Evolutionary conservation across 352 stramenopile species (phyloP), one percentile per base, ranked within the genome.

Genomic region (Globisporangium sylvaticum): DNA sequence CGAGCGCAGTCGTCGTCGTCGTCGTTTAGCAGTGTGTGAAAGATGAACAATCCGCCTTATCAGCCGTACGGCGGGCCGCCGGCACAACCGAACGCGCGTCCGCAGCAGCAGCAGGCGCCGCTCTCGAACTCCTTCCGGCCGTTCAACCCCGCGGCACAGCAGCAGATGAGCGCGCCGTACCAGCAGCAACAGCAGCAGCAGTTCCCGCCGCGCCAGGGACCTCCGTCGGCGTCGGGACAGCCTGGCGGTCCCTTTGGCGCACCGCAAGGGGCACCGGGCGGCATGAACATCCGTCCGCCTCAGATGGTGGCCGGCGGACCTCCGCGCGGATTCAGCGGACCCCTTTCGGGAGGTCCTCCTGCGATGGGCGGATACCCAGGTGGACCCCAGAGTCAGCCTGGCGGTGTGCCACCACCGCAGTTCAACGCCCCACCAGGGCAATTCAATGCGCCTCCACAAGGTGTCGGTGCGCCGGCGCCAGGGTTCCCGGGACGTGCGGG

Each of bases 21-120:
- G 63, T 58, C 59, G 46, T 56, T 55, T 42, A 32, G 37, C 25
- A 25, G 27, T 53, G 46, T 31, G 50, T 10, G 20, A 31, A 68
- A 53, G 27, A 73, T 73, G 68, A 68, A 71, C 65, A 67, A 66
- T 39, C 60, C 78, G 72, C 79, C 79, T 58, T 87, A 82, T 65
- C 78, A 87, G 61, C 74, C 78, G 66, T 90, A 84, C 71, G 84
- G 82, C 60, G 79, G 69, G 53, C 69, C 65, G 53, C 74, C 69
- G 27, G 58, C 65, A 27, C 78, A 75, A 6, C 72, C 69, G 29
- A 79, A 71, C 37, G 46, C 58, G 24, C 63, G 25, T 18, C 72
- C 85, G 3, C 79, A 68, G 25, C 60, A 75, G 60, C 62, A 42
- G 42, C 68, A 74, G 42, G 63, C 61, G 52, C 78, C 77, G 32